phyloP scores from a whole-genome alignment of 192 early-diverging fungal genomes.

The Allomyces macrogynus region DNA sequence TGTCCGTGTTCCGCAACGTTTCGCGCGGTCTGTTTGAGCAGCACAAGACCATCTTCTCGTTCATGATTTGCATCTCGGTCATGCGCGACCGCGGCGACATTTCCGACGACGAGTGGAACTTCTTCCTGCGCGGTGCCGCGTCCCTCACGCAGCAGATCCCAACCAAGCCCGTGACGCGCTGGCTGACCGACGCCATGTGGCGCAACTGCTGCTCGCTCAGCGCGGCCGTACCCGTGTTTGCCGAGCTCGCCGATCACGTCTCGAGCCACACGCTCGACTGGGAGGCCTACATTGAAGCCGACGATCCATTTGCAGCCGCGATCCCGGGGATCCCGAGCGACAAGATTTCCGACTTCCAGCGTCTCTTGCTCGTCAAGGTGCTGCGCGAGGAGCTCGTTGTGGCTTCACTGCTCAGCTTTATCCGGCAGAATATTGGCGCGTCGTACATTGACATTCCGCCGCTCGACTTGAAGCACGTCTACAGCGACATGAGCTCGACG shows the following conservation, averaged over 20 bases:
- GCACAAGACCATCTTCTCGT: conserved; percentile 66
- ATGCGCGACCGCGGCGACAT: conserved; percentile 1
- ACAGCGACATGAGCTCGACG: conserved; percentile 43
- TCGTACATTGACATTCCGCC: conserved; percentile 21
- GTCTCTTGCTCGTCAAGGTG: conserved; percentile 11
- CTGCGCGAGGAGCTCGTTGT: conserved; percentile 69
- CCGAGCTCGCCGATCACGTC: conserved; percentile 7
- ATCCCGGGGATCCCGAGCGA: conserved; percentile 11
- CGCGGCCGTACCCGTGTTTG: background rate
- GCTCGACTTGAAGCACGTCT: conserved; percentile 24
- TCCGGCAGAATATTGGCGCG: conserved; percentile 42
- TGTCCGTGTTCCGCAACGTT: conserved; percentile 55
- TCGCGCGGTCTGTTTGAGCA: conserved; percentile 70
- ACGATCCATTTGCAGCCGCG: background rate
- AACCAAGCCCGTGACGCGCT: conserved; percentile 9
- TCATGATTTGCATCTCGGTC: conserved; percentile 61
- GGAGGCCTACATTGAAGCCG: conserved; percentile 12
- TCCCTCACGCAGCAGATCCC: conserved; percentile 15
- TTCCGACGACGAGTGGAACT: conserved; percentile 25
- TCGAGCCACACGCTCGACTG: conserved; percentile 10
- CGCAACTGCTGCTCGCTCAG: conserved; percentile 9
- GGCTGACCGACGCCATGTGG: conserved; percentile 8
- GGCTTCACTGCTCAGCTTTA: conserved; percentile 62
- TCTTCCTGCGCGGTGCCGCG: conserved; percentile 30
- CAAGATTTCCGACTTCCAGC: conserved; percentile 5